Base-by-base conservation (phyloP, 257 asterid species). In the Solanum chmielewskii region DNA sequence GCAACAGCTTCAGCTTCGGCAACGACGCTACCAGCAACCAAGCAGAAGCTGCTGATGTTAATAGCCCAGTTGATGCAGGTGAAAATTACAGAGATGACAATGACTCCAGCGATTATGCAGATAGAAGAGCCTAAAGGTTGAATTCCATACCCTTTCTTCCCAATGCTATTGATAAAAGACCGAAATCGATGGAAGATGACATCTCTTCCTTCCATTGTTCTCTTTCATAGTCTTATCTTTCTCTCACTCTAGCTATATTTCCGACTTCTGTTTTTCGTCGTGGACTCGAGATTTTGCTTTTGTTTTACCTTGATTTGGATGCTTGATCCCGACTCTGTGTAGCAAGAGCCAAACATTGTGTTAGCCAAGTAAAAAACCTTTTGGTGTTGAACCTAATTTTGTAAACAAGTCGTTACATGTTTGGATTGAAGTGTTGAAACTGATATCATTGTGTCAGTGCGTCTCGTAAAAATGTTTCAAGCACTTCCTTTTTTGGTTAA, bases 91-190 rank as follows among this genome's bases (percentile, higher is more conserved):
- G 89, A 49, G 90, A 90, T 35, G 85, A 33, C 44, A 91, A 90
- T 23, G 83, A 86, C 56, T 60, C 91, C 37, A 88, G 74, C 49
- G 90, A 77, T 86, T 89, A 70, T 44, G 92, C 91, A 86, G 91
- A 89, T 73, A 90, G 91, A 89, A 91, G 94, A 91, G 93, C 89
- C 45, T 91, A 69, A 88, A 39, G 42, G 64, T 64, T 9, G 29
- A 62, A 18, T 47, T 47, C 18, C 25, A 20, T 20, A 0, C 25
- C 64, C 64, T 56, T 56, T 10, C 64, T 56, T 56, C 64, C 25
- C 64, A 56, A 56, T 56, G 64, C 64, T 56, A 56, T 56, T 20
- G 64, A 56, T 56, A 7, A 56, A 56, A 20, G 64, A 20, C 64
- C 8, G 4, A 47, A 47, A 9, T 5, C 44, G 15, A 80, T 29